A percentile compares a stretch with the other conserved stretches of the same genome.
Evolutionary conservation across 805 yeast species (phyloP).

Genomic region (Danielia oregonensis): DNA sequence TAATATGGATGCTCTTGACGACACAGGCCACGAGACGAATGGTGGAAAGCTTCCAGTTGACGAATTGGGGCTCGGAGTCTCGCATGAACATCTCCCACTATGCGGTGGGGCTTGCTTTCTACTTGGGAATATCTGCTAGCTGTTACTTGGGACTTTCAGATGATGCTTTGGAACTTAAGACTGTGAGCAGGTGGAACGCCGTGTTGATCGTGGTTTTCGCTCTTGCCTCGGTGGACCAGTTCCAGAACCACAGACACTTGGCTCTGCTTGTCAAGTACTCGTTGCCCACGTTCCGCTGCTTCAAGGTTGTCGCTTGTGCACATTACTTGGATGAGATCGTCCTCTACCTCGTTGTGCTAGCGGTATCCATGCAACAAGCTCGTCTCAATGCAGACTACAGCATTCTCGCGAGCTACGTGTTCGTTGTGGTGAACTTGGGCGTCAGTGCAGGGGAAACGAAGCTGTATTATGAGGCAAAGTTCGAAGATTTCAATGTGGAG

Average conservation of each 20-base stretch:
- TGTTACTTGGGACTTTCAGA: constrained; percentile 17
- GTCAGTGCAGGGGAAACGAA: constrained; percentile 54
- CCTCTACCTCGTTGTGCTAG: constrained; percentile 43
- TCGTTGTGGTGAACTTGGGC: constrained; percentile 46
- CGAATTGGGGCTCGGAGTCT: constrained; percentile 44
- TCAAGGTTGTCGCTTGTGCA: constrained; percentile 52
- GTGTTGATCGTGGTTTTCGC: constrained; percentile 15
- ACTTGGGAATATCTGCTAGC: constrained; percentile 44
- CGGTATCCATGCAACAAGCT: constrained; percentile 17
- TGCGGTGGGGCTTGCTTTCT: constrained; percentile 59
- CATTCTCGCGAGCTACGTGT: constrained; percentile 20
- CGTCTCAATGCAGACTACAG: not conserved
- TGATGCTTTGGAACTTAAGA: not conserved
- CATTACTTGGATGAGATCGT: constrained; percentile 68
- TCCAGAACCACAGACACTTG: constrained; percentile 46
- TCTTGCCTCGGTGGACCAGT: constrained; percentile 51
- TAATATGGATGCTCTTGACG: constrained; percentile 22
- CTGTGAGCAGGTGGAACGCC: not conserved
- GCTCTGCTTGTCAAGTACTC: constrained; percentile 52
- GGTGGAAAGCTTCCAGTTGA: constrained; percentile 50
- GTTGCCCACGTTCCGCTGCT: constrained; percentile 49
- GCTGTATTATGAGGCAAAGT: constrained; percentile 39
- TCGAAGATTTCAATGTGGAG: constrained; percentile 22
- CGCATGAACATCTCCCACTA: constrained; percentile 67
- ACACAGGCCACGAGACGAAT: constrained; percentile 55